Conservation (phyloP, 192 early-diverging fungal genomes). For the Coemansia sp. region DNA sequence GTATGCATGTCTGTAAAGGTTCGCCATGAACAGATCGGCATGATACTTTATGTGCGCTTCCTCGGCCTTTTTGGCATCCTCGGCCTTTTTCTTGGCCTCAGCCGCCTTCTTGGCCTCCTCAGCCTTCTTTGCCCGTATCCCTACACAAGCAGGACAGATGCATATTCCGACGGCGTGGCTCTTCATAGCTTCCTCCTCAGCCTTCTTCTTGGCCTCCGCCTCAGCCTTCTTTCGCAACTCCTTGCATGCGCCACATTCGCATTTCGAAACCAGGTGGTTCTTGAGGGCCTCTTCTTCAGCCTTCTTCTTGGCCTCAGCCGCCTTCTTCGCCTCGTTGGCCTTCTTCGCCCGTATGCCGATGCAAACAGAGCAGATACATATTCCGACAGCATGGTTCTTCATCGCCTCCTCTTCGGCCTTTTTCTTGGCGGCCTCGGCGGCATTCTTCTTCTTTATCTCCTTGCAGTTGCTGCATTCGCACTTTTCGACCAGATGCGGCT, state of each 20-base stretch:
- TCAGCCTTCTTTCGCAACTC: not conserved
- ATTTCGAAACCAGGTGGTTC: slow-evolving; percentile 19
- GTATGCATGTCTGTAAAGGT: slow-evolving; percentile 3
- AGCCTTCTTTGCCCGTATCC: not conserved
- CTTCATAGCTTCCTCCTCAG: slow-evolving; percentile 10
- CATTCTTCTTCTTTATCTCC: slow-evolving; percentile 16
- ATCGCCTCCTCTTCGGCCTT: slow-evolving; percentile 1
- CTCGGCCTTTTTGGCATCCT: slow-evolving; percentile 13
- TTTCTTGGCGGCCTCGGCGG: too few species aligned
- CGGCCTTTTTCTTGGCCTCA: slow-evolving; percentile 1
- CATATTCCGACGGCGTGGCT: not conserved
- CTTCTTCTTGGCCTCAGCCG: too few species aligned
- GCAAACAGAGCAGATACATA: not conserved
- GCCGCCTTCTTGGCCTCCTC: slow-evolving; percentile 15
- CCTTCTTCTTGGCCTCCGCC: slow-evolving; percentile 10
- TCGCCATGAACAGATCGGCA: slow-evolving; percentile 16
- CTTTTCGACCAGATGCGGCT: slow-evolving; percentile 21
- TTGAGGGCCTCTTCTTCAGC: slow-evolving; percentile 8
- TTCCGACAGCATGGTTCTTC: not conserved
- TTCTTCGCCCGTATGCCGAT: not conserved
- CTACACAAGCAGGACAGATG: not conserved
- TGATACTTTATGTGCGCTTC: slow-evolving; percentile 16
- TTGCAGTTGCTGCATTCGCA: slow-evolving; percentile 32
- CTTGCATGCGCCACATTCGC: slow-evolving; percentile 26
- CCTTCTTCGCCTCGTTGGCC: slow-evolving; percentile 6